Conservation (phyloP, 495 filamentous ascomycete species). For the Amniculicola lignicola region DNA sequence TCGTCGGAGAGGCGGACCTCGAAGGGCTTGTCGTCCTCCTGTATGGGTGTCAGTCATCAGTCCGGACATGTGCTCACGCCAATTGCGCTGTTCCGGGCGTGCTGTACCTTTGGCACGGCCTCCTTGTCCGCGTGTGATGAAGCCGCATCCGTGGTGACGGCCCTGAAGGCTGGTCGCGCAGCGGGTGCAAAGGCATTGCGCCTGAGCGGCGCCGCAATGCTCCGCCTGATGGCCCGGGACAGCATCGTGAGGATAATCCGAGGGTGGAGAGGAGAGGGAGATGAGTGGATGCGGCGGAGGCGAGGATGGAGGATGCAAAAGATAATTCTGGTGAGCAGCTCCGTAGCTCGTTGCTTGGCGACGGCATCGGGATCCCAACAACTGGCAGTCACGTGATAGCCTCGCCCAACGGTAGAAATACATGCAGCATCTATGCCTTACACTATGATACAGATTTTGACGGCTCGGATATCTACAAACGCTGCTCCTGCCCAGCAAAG, state of each 20-base stretch:
- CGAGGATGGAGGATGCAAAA: neutral
- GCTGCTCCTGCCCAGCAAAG: constrained; percentile 50
- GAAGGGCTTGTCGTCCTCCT: constrained; percentile 95
- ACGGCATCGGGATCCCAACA: constrained; percentile 7
- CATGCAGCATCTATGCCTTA: too few species aligned
- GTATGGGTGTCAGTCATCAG: constrained; percentile 19
- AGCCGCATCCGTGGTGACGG: constrained; percentile 92
- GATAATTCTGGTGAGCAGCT: constrained; percentile 21
- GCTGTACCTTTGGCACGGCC: constrained; percentile 64
- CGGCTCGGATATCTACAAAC: too few species aligned
- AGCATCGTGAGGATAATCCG: constrained; percentile 32
- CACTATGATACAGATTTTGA: too few species aligned
- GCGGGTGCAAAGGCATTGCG: constrained; percentile 54
- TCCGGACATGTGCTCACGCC: neutral
- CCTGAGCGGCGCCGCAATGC: constrained; percentile 51
- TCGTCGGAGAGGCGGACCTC: constrained; percentile 88
- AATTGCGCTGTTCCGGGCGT: neutral
- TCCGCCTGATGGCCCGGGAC: constrained; percentile 37
- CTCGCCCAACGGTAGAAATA: neutral
- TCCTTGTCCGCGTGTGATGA: constrained; percentile 83
- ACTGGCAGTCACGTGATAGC: too few species aligned
- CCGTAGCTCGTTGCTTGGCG: constrained; percentile 4
- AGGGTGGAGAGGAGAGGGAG: constrained; percentile 11
- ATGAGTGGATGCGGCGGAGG: constrained; percentile 6
- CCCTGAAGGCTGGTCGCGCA: constrained; percentile 53